Percentiles rank a stretch among this genome's conserved stretches.
These are phyloP conservation scores for Salix suchowensis DNA, from an alignment of 345 rosid species.

Conservation along the genomic window DNA sequence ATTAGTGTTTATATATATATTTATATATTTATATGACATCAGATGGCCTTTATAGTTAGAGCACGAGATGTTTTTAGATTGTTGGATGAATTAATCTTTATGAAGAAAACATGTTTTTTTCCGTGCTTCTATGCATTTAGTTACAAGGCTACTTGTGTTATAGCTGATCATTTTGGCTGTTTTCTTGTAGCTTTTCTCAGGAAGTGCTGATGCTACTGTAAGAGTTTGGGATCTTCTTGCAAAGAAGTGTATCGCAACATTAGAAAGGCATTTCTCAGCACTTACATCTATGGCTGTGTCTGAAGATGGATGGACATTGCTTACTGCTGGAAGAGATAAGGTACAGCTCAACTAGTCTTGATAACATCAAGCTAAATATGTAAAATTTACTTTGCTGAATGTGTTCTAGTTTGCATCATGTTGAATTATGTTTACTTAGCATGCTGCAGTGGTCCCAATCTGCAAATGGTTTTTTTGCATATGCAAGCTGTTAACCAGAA, in stretches of 20 bases:
- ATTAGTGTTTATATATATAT: too few species aligned
- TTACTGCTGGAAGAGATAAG: constrained; percentile 92
- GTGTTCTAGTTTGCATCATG: background rate
- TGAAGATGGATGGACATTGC: constrained; percentile 75
- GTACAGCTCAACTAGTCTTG: constrained; percentile 27
- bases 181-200: constrained; percentile 66
- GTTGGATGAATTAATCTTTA: background rate
- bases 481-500: constrained; percentile 5
- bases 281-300: constrained; percentile 78
- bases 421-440: background rate
- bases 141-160: background rate
- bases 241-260: constrained; percentile 65
- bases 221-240: constrained; percentile 81
- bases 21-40: too few species aligned
- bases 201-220: constrained; percentile 79
- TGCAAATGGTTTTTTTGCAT: background rate
- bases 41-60: background rate
- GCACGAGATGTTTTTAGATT: background rate
- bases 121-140: background rate
- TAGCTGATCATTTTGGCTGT: constrained; percentile 3
- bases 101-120: background rate
- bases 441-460: background rate
- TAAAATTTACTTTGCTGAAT: background rate
- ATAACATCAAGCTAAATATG: background rate
- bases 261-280: constrained; percentile 77